Percentiles rank a stretch among this genome's conserved stretches.
Evolutionary conservation across 2,329 filamentous ascomycete species (phyloP).

Genomic region (Phoma sp.): DNA sequence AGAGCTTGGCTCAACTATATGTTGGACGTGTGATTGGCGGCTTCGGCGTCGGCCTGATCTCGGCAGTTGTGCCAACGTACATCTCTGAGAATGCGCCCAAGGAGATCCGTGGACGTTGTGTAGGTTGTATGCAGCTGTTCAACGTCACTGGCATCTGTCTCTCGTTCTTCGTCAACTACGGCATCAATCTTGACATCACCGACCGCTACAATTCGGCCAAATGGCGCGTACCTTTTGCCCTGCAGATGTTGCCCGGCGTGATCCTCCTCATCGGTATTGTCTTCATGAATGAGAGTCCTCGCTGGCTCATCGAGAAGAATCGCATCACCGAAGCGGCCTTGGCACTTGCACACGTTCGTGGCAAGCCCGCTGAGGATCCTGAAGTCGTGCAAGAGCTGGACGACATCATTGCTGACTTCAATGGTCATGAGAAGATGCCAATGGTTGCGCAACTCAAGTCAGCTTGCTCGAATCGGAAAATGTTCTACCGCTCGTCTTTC

Average conservation of each 20-base stretch:
- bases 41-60: slow-evolving; percentile 52
- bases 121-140: slow-evolving; percentile 49
- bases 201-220: slow-evolving; percentile 51
- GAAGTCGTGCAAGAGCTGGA: slow-evolving; percentile 50
- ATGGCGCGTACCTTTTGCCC: slow-evolving; percentile 60
- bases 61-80: slow-evolving; percentile 52
- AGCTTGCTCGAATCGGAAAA: slow-evolving; percentile 46
- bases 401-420: slow-evolving; percentile 51
- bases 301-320: slow-evolving; percentile 62
- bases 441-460: slow-evolving; percentile 48
- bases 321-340: slow-evolving; percentile 53
- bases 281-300: slow-evolving; percentile 60
- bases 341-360: slow-evolving; percentile 49
- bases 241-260: slow-evolving; percentile 60
- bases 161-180: slow-evolving; percentile 61
- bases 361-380: slow-evolving; percentile 42
- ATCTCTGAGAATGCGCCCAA: slow-evolving; percentile 55
- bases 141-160: slow-evolving; percentile 56
- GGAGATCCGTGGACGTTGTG: slow-evolving; percentile 47
- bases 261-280: slow-evolving; percentile 58
- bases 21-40: slow-evolving; percentile 53
- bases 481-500: slow-evolving; percentile 51
- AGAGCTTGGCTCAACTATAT: slow-evolving; percentile 49
- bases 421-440: slow-evolving; percentile 51
- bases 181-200: slow-evolving; percentile 54